phyloP scores from a whole-genome alignment of 2,329 filamentous ascomycete genomes.

The Acephala macrosclerotiorum region DNA sequence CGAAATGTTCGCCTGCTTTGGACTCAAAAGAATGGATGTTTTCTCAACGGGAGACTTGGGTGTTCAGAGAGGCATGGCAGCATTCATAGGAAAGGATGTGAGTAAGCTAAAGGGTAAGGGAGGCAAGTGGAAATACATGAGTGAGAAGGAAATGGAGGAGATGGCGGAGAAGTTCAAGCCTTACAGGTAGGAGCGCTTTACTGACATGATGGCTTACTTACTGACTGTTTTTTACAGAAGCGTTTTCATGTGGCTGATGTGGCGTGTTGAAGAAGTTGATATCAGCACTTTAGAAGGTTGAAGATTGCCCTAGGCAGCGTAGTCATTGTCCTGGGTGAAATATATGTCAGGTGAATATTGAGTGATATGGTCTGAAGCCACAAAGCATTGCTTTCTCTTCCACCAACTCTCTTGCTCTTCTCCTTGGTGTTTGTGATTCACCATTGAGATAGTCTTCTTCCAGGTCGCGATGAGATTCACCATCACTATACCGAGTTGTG shows the following conservation, averaged over 20 bases:
- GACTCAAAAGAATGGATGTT: slow-evolving; percentile 92
- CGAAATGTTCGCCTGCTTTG: slow-evolving; percentile 98
- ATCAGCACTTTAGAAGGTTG: slow-evolving; percentile 62
- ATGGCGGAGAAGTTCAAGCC: slow-evolving; percentile 81
- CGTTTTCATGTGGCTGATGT: slow-evolving; percentile 99
- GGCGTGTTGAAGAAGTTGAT: slow-evolving; percentile 84
- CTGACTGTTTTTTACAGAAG: slow-evolving; percentile 58
- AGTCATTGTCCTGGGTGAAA: no score
- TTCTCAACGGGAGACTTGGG: slow-evolving; percentile 92
- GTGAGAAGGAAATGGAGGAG: slow-evolving; percentile 89
- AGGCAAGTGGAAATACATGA: slow-evolving; percentile 98
- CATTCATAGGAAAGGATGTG: slow-evolving; percentile 83
- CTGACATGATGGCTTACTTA: slow-evolving; percentile 14
- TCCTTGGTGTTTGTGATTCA: no score
- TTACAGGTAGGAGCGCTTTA: slow-evolving; percentile 64
- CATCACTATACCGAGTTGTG: no score
- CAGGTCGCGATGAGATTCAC: no score
- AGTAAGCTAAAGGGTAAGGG: slow-evolving; percentile 80
- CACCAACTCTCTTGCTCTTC: no score
- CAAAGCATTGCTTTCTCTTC: no score
- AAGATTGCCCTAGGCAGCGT: no score
- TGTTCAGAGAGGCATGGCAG: slow-evolving; percentile 92
- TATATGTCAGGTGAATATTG: neutral
- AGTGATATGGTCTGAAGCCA: no score
- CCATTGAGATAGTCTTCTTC: no score